Percentiles rank a stretch among this genome's conserved stretches.
Evolutionary conservation across 257 asterid genomes (phyloP).

Genomic region (Nicotiana knightiana): DNA sequence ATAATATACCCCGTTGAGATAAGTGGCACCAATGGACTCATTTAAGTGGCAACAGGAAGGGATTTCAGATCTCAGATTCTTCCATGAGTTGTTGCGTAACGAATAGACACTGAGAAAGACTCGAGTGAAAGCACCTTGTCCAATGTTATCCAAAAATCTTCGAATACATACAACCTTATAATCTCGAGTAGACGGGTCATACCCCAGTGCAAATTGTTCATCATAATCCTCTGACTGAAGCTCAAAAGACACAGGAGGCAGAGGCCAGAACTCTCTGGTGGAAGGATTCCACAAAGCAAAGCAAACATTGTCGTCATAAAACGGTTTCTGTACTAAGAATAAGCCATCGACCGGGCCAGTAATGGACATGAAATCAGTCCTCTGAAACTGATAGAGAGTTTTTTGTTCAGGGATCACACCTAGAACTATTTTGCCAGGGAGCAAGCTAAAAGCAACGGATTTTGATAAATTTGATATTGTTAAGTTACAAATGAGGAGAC

Average conservation of each 20-base stretch:
- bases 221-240: not conserved
- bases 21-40: not conserved
- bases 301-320: not conserved
- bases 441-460: slow-evolving; percentile 9
- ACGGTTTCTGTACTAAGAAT: slow-evolving; percentile 4
- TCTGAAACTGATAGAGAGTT: not conserved
- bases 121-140: not conserved
- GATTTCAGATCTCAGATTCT: not conserved
- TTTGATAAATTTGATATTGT: not conserved
- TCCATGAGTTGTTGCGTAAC: not conserved
- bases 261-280: slow-evolving; percentile 33
- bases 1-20: not conserved
- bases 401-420: not conserved
- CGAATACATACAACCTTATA: not conserved
- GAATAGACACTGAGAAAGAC: not conserved
- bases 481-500: slow-evolving; percentile 24
- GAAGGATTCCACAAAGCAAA: slow-evolving; percentile 38
- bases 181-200: not conserved
- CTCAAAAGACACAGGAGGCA: slow-evolving; percentile 14
- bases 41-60: not conserved
- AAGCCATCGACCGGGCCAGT: slow-evolving; percentile 35
- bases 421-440: not conserved
- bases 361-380: slow-evolving; percentile 12
- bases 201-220: not conserved
- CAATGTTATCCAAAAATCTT: not conserved